Evolutionary conservation across 1,139 yeast species (phyloP).

Genomic region (Candida sanyaensis): DNA sequence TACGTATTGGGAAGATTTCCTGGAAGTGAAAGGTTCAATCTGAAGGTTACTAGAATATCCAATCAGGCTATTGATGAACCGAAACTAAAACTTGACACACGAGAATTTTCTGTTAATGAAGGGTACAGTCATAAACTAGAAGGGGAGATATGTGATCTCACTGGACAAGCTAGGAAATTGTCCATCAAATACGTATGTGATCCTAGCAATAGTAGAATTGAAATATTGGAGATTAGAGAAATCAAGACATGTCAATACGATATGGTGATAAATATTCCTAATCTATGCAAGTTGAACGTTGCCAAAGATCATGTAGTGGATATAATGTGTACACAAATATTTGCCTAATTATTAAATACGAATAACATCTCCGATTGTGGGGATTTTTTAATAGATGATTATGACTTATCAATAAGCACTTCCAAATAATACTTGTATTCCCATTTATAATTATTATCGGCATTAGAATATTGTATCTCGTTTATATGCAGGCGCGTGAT

Average conservation of each 20-base stretch:
- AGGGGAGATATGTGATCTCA: slow-evolving; percentile 77
- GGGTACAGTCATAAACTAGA: slow-evolving; percentile 45
- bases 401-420: too few relatives aligned
- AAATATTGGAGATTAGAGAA: slow-evolving; percentile 54
- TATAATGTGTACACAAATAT: slow-evolving; percentile 43
- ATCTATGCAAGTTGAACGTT: slow-evolving; percentile 54
- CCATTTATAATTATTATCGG: too few relatives aligned
- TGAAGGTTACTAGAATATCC: slow-evolving; percentile 18
- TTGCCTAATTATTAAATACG: not conserved
- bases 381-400: too few relatives aligned
- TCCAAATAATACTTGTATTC: too few relatives aligned
- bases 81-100: slow-evolving; percentile 13
- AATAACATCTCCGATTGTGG: too few relatives aligned
- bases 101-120: slow-evolving; percentile 25
- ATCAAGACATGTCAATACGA: slow-evolving; percentile 72
- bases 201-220: slow-evolving; percentile 34
- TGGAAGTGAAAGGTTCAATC: slow-evolving; percentile 21
- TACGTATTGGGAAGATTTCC: slow-evolving; percentile 50
- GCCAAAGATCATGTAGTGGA: slow-evolving; percentile 37
- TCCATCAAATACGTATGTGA: slow-evolving; percentile 74
- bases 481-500: too few relatives aligned
- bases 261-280: slow-evolving; percentile 58
- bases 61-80: slow-evolving; percentile 24
- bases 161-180: slow-evolving; percentile 59
- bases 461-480: too few relatives aligned